Base-by-base conservation (phyloP, 257 asterid genomes). In the Nicotiana attenuata region DNA sequence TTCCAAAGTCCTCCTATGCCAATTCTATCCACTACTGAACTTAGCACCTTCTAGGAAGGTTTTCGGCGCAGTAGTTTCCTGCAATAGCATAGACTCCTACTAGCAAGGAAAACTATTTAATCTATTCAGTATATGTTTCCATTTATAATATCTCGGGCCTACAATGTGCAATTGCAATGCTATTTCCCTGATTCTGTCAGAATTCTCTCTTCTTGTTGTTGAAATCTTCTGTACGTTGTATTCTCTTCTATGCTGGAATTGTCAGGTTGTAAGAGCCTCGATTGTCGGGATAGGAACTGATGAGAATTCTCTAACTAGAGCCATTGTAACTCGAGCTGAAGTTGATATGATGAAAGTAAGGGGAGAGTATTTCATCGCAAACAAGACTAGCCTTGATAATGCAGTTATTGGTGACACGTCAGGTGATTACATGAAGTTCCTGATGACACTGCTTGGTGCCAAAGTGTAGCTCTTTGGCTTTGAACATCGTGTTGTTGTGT, bases 401-500 rank as follows among this genome's bases (percentile, higher is more conserved):
- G 96, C 93, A 17, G 92, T 94, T 60, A 88, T 83, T 26, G 94
- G 85, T 3, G 98, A 94, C 87, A 93, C 97, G 11, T 93, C 98
- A 4, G 96, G 98, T 77, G 91, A 93, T 82, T 94, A 93, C 89
- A 88, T 84, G 91, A 90, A 88, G 84, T 93, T 94, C 85, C 83
- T 94, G 29, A 73, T 92, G 89, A 87, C 97, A 73, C 86, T 94
- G 85, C 91, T 94, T 38, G 97, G 97, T 59, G 88, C 92, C 69
- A 76, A 87, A 57, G 60, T 90, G 33, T 93, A 83, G 89, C 41
- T 41, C 78, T 82, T 31, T 24, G 61, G 79, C 14, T 7, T 20
- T 47, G 61, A 73, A 14, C 38, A 24, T 47, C 24, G 78, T 45
- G 60, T 47, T 45, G 24, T 73, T 22, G 63, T 73, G 5, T 47